Evolutionary conservation across 2,329 filamentous ascomycete genomes (phyloP).

Genomic region (Apiospora kogelbergensis): DNA sequence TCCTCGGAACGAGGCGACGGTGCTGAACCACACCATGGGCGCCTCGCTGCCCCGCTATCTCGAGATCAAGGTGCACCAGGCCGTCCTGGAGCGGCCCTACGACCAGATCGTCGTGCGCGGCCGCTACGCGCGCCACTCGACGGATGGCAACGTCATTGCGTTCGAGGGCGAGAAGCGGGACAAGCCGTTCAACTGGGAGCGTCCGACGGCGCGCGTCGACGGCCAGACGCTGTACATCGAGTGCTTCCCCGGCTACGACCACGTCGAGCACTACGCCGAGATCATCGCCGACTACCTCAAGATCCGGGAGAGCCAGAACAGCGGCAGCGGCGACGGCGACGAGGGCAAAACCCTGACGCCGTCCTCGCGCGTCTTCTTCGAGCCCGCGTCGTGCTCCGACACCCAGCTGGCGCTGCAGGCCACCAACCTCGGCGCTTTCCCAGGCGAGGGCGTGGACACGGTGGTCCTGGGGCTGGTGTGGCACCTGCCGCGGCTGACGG

Average conservation of each 20-base stretch:
- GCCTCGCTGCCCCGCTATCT: slow-evolving; percentile 19
- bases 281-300: slow-evolving; percentile 16
- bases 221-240: slow-evolving; percentile 19
- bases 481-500: slow-evolving; percentile 12
- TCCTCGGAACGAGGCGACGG: slow-evolving; percentile 13
- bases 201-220: slow-evolving; percentile 16
- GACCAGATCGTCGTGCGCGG: slow-evolving; percentile 17
- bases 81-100: slow-evolving; percentile 15
- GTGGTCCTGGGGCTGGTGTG: slow-evolving; percentile 15
- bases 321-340: neutral
- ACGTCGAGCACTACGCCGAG: slow-evolving; percentile 20
- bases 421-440: slow-evolving; percentile 14
- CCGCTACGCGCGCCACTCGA: slow-evolving; percentile 7
- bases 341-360: slow-evolving; percentile 7
- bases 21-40: slow-evolving; percentile 23
- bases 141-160: slow-evolving; percentile 13
- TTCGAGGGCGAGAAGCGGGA: slow-evolving; percentile 22
- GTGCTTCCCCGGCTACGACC: slow-evolving; percentile 22
- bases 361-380: slow-evolving; percentile 13
- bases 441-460: slow-evolving; percentile 12
- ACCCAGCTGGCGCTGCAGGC: slow-evolving; percentile 10
- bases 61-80: slow-evolving; percentile 21
- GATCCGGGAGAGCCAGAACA: neutral
- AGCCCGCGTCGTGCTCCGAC: slow-evolving; percentile 14
- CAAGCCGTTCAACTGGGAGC: slow-evolving; percentile 24